These are phyloP conservation scores for Dryas octopetala DNA, from an alignment of 306 rosid genomes.

Conservation along the genomic window DNA sequence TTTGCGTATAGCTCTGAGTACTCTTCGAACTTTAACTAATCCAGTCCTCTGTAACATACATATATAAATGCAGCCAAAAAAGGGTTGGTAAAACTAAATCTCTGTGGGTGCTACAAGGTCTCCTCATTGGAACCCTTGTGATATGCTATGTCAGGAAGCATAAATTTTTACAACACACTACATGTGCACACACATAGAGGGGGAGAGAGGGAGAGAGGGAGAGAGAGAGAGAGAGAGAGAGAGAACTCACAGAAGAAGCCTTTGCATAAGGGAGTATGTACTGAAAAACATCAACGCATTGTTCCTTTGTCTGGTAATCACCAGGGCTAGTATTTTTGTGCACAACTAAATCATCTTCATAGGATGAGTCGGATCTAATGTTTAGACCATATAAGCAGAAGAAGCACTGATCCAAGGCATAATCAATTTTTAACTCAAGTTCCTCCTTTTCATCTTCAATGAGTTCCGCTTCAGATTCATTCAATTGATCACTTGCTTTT, in stretches of 20 bases:
- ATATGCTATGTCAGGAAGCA: slow-evolving; percentile 6
- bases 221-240: slow-evolving; percentile 19
- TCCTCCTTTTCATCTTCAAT: slow-evolving; percentile 90
- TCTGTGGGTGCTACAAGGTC: background rate
- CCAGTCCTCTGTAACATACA: slow-evolving; percentile 70
- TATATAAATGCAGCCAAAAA: slow-evolving; percentile 24
- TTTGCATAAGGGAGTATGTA: slow-evolving; percentile 93
- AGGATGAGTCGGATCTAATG: slow-evolving; percentile 82
- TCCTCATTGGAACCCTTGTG: background rate
- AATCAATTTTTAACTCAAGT: slow-evolving; percentile 78
- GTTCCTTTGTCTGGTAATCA: slow-evolving; percentile 95
- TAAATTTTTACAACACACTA: background rate
- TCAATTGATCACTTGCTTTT: slow-evolving; percentile 44
- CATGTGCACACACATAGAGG: background rate
- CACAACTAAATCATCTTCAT: slow-evolving; percentile 81
- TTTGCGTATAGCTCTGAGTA: slow-evolving; percentile 89
- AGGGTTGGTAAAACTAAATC: slow-evolving; percentile 30
- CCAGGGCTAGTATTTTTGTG: slow-evolving; percentile 96
- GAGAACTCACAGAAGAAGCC: slow-evolving; percentile 85
- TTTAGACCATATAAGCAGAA: slow-evolving; percentile 92
- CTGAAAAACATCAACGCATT: slow-evolving; percentile 94
- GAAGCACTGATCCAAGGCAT: slow-evolving; percentile 91
- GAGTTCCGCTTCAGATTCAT: slow-evolving; percentile 57
- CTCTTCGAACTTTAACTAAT: slow-evolving; percentile 88
- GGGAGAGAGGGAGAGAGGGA: too few relatives aligned